phyloP scores from a whole-genome alignment of 1,139 yeast genomes.

The Casaregolazyma suthepensis region DNA sequence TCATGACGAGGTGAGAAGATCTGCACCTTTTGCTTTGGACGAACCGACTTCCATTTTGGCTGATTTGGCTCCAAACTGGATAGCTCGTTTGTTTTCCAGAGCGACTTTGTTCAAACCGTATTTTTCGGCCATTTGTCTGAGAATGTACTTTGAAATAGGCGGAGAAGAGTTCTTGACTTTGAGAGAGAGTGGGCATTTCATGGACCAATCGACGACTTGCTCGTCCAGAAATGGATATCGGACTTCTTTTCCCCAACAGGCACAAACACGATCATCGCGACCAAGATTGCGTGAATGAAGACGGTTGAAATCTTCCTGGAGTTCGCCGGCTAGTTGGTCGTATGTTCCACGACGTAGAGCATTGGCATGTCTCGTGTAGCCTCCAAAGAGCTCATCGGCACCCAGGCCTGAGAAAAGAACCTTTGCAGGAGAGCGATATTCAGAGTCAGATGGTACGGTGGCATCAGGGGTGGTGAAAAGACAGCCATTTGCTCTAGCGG shows the following conservation, averaged over 20 bases:
- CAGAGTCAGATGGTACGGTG: slow-evolving; percentile 5
- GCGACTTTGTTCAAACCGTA: slow-evolving; percentile 51
- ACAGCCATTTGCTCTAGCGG: slow-evolving; percentile 53
- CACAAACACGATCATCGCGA: slow-evolving; percentile 83
- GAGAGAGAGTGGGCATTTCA: slow-evolving; percentile 32
- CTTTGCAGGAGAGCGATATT: slow-evolving; percentile 32
- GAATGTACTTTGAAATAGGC: slow-evolving; percentile 51
- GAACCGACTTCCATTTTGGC: slow-evolving; percentile 85
- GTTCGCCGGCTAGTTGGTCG: slow-evolving; percentile 44
- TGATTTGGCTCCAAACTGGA: slow-evolving; percentile 92
- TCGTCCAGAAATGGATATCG: slow-evolving; percentile 84
- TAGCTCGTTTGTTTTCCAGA: slow-evolving; percentile 84
- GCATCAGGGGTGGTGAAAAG: slow-evolving; percentile 15
- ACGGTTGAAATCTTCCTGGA: slow-evolving; percentile 62
- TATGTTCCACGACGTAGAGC: slow-evolving; percentile 25
- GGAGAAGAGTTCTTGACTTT: slow-evolving; percentile 21
- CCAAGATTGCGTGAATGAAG: slow-evolving; percentile 78
- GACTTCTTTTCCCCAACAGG: slow-evolving; percentile 83
- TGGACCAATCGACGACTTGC: slow-evolving; percentile 48
- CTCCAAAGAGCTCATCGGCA: slow-evolving; percentile 93
- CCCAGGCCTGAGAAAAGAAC: slow-evolving; percentile 92
- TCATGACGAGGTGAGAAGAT: slow-evolving; percentile 27
- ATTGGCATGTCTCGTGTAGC: slow-evolving; percentile 73
- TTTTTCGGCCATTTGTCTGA: slow-evolving; percentile 54
- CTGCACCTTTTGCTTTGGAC: slow-evolving; percentile 61